A percentile compares a stretch with the other conserved stretches of the same genome.
Conservation (phyloP, 2,329 filamentous ascomycete genomes). For the Curvularia sp. region DNA sequence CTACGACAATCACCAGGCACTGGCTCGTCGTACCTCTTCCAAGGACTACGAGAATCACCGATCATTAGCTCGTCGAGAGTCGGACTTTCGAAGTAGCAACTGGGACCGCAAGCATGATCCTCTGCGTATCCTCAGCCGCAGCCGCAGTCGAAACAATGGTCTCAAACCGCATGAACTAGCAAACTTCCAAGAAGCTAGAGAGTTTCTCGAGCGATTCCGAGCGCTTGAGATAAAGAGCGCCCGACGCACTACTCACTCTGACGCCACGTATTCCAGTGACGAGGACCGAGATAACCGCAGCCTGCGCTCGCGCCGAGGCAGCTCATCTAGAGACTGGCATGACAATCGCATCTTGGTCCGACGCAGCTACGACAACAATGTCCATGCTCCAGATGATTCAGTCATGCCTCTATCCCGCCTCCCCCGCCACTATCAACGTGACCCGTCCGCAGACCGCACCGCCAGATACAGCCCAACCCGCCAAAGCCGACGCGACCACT, state of each 20-base stretch:
- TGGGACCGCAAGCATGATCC: not conserved
- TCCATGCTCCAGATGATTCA: not conserved
- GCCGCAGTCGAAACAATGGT: not conserved
- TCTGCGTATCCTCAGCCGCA: not conserved
- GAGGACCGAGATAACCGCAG: not conserved
- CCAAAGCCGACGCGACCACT: not conserved
- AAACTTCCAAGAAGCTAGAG: not conserved
- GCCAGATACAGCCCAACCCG: not conserved
- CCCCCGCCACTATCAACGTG: not conserved
- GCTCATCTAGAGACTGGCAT: not conserved
- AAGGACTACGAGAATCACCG: not conserved
- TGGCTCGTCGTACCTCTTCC: not conserved
- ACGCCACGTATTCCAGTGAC: not conserved
- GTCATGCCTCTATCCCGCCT: not conserved
- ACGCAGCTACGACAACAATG: not conserved
- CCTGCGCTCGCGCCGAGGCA: not conserved
- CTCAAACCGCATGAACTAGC: slow-evolving; percentile 1
- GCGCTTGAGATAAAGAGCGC: not conserved
- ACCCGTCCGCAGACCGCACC: not conserved
- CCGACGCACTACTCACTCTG: not conserved
- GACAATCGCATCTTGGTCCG: not conserved
- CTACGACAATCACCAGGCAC: not conserved
- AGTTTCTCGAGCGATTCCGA: slow-evolving; percentile 4
- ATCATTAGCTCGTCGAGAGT: not conserved
- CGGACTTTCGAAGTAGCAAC: not conserved